Conservation (phyloP, 441 rosid genomes). For the Pelargonium citronellum region DNA sequence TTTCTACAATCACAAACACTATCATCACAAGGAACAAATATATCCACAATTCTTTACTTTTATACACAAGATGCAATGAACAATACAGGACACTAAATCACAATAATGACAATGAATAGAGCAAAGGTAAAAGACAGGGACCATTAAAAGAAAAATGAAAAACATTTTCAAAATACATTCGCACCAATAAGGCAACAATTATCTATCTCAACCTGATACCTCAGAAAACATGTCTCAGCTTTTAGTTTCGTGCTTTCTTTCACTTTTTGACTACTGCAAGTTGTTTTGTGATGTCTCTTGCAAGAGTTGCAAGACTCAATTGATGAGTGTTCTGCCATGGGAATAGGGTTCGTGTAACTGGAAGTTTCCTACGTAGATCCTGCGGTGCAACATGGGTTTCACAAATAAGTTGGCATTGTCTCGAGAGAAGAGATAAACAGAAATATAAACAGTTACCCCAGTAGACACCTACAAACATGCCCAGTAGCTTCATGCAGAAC, state of each 20-base stretch:
- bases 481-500: too few species aligned
- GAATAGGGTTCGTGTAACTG: slow-evolving; percentile 84
- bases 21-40: neutral
- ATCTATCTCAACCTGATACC: neutral
- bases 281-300: slow-evolving; percentile 72
- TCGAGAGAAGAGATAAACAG: neutral
- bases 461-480: too few species aligned
- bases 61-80: neutral
- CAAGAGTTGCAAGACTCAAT: slow-evolving; percentile 59
- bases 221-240: neutral
- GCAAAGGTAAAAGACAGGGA: too few species aligned
- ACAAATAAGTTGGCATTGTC: neutral
- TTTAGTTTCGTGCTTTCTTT: slow-evolving; percentile 12
- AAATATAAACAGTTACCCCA: neutral
- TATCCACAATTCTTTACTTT: neutral
- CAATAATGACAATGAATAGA: too few species aligned
- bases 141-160: too few species aligned
- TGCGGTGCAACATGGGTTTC: slow-evolving; percentile 26
- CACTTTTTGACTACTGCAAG: slow-evolving; percentile 63
- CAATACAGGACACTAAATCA: neutral
- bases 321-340: slow-evolving; percentile 92
- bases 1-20: too few species aligned
- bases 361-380: slow-evolving; percentile 95
- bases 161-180: neutral
- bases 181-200: neutral